Evolutionary conservation across 306 rosid species (phyloP).

Genomic region (Glycine soja): DNA sequence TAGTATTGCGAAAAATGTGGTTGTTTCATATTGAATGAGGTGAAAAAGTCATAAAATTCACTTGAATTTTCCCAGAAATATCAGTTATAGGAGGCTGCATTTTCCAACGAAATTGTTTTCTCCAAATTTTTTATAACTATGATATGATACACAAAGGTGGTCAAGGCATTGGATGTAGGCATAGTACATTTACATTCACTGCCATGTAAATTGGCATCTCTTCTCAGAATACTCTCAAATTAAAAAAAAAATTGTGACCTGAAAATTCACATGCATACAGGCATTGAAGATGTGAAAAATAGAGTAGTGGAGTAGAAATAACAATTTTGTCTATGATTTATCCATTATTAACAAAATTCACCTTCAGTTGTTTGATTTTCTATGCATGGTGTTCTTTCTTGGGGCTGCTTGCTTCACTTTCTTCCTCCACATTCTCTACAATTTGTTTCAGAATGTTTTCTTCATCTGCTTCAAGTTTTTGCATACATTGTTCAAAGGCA

Average conservation of each 20-base stretch:
- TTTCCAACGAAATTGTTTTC: background rate
- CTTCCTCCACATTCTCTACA: constrained; percentile 52
- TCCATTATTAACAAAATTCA: constrained; percentile 25
- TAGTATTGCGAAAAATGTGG: background rate
- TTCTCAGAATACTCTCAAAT: background rate
- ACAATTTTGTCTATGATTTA: constrained; percentile 1
- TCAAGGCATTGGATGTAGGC: background rate
- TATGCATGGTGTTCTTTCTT: constrained; percentile 22
- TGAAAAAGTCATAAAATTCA: background rate
- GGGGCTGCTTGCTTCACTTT: constrained; percentile 31
- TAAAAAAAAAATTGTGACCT: background rate
- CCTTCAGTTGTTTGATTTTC: constrained; percentile 9
- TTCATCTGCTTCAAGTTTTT: constrained; percentile 59
- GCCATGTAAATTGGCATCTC: constrained; percentile 22
- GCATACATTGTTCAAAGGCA: constrained; percentile 57
- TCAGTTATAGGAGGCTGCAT: background rate
- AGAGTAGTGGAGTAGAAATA: constrained; percentile 30
- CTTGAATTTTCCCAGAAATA: background rate
- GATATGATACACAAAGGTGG: background rate
- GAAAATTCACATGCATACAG: constrained; percentile 31
- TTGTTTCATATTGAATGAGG: background rate
- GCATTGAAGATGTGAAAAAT: constrained; percentile 18
- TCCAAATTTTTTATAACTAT: background rate
- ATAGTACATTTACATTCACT: constrained; percentile 32
- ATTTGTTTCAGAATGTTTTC: constrained; percentile 55